A percentile compares a stretch with the other conserved stretches of the same genome.
These are phyloP conservation scores for Chaetoceros muelleri DNA, from an alignment of 108 stramenopile species.

Conservation along the genomic window DNA sequence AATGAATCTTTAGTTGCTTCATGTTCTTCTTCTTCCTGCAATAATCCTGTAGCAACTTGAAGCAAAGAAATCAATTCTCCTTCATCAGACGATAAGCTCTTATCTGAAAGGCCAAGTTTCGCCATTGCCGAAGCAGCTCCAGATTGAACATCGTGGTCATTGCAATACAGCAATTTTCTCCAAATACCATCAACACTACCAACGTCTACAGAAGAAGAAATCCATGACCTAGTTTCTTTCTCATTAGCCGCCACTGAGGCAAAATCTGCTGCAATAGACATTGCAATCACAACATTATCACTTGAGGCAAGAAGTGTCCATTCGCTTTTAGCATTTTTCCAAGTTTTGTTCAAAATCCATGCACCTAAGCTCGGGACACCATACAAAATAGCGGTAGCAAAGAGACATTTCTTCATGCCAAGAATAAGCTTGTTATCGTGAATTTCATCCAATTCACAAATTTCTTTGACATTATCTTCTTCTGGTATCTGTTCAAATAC, in stretches of 20 bases:
- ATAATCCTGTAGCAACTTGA: conserved; percentile 63
- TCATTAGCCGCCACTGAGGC: conserved; percentile 65
- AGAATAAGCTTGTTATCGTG: too few species aligned
- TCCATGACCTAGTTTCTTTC: conserved; percentile 40
- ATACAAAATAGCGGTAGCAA: conserved; percentile 52
- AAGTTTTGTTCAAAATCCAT: conserved; percentile 61
- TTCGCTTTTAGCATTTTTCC: conserved; percentile 33
- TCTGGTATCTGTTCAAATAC: conserved; percentile 4
- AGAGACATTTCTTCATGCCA: conserved; percentile 37
- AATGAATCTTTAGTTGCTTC: conserved; percentile 4
- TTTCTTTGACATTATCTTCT: background rate
- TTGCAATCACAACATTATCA: conserved; percentile 38
- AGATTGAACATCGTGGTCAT: conserved; percentile 60
- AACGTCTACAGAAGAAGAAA: conserved; percentile 38
- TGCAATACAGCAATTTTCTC: conserved; percentile 37
- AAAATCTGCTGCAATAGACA: conserved; percentile 74
- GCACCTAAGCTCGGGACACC: conserved; percentile 51
- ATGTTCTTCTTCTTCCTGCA: conserved; percentile 42
- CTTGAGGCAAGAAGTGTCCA: conserved; percentile 16
- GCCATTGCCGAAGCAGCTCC: conserved; percentile 78
- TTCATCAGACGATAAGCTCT: conserved; percentile 41
- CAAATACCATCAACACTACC: conserved; percentile 24
- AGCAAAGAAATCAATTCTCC: conserved; percentile 63
- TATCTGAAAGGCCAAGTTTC: conserved; percentile 68
- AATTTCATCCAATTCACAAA: conserved; percentile 25